phyloP scores from a whole-genome alignment of 768 basidiomycete species.

The Mycena haematopus region DNA sequence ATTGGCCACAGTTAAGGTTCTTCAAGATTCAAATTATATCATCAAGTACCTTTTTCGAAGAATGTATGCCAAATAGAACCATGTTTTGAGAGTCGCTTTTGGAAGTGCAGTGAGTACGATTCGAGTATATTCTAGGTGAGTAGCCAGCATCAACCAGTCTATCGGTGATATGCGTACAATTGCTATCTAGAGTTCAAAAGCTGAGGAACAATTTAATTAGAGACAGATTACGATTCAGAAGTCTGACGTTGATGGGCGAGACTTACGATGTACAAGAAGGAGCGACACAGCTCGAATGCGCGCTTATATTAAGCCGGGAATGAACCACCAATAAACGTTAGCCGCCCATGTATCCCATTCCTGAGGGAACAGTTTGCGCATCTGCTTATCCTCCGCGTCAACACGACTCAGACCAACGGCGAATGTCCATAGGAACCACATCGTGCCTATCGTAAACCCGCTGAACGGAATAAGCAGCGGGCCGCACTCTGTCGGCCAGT shows the following conservation, averaged over 20 bases:
- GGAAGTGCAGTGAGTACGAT: neutral
- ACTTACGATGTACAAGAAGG: neutral
- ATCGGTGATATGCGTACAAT: too few relatives aligned
- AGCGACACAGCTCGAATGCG: neutral
- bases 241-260: too few relatives aligned
- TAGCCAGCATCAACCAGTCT: too few relatives aligned
- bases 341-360: slow-evolving; percentile 55
- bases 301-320: slow-evolving; percentile 48
- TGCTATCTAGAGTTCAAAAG: neutral
- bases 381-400: slow-evolving; percentile 53
- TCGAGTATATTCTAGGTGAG: neutral
- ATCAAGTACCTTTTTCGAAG: neutral
- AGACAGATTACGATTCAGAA: too few relatives aligned
- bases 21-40: slow-evolving; percentile 25
- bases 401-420: slow-evolving; percentile 52
- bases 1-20: slow-evolving; percentile 50
- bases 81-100: too few relatives aligned
- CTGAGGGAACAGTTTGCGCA: slow-evolving; percentile 47
- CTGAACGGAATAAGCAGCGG: slow-evolving; percentile 34
- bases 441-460: slow-evolving; percentile 36
- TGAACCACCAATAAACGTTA: slow-evolving; percentile 52
- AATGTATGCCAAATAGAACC: neutral
- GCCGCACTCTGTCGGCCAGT: slow-evolving; percentile 45
- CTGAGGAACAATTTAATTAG: neutral
- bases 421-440: slow-evolving; percentile 53